Evolutionary conservation across 1,139 yeast genomes (phyloP).

Genomic region (Suhomyces taliae): DNA sequence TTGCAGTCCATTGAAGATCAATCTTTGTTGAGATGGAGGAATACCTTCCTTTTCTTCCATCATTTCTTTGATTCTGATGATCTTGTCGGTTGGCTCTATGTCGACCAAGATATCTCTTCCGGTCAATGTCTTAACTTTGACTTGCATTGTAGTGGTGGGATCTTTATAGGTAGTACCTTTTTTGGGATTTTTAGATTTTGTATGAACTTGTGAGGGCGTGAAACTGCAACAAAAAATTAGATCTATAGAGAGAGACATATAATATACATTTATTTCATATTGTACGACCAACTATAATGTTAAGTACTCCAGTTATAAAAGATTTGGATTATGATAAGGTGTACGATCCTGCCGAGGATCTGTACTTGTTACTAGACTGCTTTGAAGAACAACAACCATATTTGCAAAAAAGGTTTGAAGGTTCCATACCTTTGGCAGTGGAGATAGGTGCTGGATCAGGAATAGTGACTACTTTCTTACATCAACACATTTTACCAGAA

Average conservation of each 20-base stretch:
- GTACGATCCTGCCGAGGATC: conserved; percentile 94
- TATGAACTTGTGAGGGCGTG: neutral
- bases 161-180: neutral
- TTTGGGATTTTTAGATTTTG: neutral
- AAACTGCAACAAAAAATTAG: neutral
- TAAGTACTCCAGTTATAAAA: conserved; percentile 41
- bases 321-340: conserved; percentile 48
- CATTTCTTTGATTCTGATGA: conserved; percentile 83
- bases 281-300: conserved; percentile 23
- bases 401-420: conserved; percentile 31
- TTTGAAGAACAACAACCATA: conserved; percentile 57
- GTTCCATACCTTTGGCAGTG: conserved; percentile 54
- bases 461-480: conserved; percentile 73
- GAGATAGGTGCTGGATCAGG: conserved; percentile 96
- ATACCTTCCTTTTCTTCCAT: conserved; percentile 97
- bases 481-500: conserved; percentile 48
- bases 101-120: conserved; percentile 86
- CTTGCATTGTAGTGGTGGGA: conserved; percentile 46
- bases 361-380: conserved; percentile 76
- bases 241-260: neutral
- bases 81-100: conserved; percentile 72
- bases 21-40: conserved; percentile 93
- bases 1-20: conserved; percentile 89
- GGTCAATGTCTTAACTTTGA: conserved; percentile 72
- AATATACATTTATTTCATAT: conserved; percentile 13